These are phyloP conservation scores for Ochetophila trinervis DNA, from an alignment of 306 rosid genomes.

Conservation along the genomic window DNA sequence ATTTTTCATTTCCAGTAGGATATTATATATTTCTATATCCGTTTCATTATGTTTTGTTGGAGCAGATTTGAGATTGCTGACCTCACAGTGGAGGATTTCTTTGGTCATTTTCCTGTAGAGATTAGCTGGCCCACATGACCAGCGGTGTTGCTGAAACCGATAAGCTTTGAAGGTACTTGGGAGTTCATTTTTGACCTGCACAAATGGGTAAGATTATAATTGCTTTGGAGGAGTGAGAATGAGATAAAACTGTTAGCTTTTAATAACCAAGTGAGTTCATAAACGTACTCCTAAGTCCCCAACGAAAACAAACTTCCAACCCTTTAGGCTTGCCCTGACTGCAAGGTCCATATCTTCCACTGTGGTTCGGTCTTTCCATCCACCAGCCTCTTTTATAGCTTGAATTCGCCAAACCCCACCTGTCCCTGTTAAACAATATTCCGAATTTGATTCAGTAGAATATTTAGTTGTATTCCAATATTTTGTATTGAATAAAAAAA, in stretches of 20 bases:
- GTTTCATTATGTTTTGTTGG: too few relatives aligned
- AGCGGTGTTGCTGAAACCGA: slow-evolving; percentile 46
- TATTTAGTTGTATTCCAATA: background rate
- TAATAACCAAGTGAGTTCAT: background rate
- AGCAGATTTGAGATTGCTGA: slow-evolving; percentile 17
- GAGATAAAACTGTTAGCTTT: slow-evolving; percentile 4
- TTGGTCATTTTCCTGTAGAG: slow-evolving; percentile 48
- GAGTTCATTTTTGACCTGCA: slow-evolving; percentile 55
- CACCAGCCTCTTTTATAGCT: slow-evolving; percentile 57
- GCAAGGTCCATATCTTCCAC: slow-evolving; percentile 66
- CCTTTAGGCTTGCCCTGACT: slow-evolving; percentile 53
- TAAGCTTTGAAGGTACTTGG: slow-evolving; percentile 54
- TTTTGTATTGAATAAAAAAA: too few relatives aligned
- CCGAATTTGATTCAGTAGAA: background rate
- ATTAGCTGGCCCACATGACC: slow-evolving; percentile 60
- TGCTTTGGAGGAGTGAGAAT: slow-evolving; percentile 1
- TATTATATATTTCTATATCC: too few relatives aligned
- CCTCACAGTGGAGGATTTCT: slow-evolving; percentile 41
- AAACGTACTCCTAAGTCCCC: slow-evolving; percentile 47
- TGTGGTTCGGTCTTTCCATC: slow-evolving; percentile 59
- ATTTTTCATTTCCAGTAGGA: too few relatives aligned
- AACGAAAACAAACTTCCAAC: slow-evolving; percentile 53
- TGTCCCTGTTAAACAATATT: slow-evolving; percentile 37
- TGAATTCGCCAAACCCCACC: slow-evolving; percentile 52
- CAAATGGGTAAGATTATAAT: background rate